Conservation (phyloP, 78 protist genomes). For the Pigoraptor vietnamica region DNA sequence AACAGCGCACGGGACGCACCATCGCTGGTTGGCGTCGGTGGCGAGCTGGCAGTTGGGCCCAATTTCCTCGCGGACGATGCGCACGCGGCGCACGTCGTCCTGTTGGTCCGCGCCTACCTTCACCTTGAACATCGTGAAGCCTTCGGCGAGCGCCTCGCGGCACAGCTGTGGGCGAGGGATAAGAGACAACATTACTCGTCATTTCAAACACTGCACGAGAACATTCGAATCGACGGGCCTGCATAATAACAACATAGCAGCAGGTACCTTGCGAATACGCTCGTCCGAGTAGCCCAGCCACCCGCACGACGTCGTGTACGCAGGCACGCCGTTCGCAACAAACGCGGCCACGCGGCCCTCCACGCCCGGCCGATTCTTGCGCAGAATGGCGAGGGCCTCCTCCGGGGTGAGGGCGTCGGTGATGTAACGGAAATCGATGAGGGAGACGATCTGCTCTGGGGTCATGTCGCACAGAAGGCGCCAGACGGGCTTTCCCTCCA, state of each 20-base stretch:
- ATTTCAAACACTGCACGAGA: too few species aligned
- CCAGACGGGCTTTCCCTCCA: conserved; percentile 39
- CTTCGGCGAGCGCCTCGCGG: conserved; percentile 27
- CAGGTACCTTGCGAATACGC: conserved; percentile 17
- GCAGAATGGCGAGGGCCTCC: conserved; percentile 25
- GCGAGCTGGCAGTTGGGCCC: conserved; percentile 20
- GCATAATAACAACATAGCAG: too few species aligned
- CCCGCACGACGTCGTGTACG: conserved; percentile 43
- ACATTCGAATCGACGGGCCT: too few species aligned
- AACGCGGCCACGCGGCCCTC: conserved; percentile 4
- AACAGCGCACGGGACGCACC: conserved; percentile 38
- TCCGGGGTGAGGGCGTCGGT: conserved; percentile 32
- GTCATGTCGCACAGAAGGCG: conserved; percentile 29
- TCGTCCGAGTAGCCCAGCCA: conserved; percentile 49
- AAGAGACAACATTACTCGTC: too few species aligned
- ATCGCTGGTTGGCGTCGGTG: conserved; percentile 51
- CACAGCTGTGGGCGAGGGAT: too few species aligned
- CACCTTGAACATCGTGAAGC: conserved; percentile 45
- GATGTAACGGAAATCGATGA: conserved; percentile 32
- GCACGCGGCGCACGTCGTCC: conserved; percentile 22
- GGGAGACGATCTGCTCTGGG: conserved; percentile 24
- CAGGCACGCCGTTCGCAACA: conserved; percentile 18
- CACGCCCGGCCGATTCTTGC: neutral
- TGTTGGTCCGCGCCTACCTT: conserved; percentile 44
- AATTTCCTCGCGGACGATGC: conserved; percentile 15